phyloP scores from a whole-genome alignment of 2,329 filamentous ascomycete genomes.

The Cadophora gregata region DNA sequence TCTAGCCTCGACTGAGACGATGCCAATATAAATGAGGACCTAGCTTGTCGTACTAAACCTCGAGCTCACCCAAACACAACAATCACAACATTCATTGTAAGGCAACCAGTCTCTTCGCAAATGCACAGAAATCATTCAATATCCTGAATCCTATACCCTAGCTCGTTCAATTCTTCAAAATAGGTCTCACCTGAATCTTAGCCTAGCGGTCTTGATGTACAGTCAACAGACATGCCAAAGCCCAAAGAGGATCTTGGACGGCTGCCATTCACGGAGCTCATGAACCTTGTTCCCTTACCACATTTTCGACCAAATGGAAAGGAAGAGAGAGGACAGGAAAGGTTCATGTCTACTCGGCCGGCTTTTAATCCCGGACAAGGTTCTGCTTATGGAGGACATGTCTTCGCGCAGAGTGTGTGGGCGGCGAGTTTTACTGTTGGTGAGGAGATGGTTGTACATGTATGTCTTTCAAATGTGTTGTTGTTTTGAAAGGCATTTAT shows the following conservation, averaged over 20 bases:
- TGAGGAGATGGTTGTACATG: slow-evolving; percentile 49
- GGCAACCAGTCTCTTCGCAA: not conserved
- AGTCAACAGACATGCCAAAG: not conserved
- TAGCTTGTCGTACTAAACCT: not conserved
- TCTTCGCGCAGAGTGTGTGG: slow-evolving; percentile 51
- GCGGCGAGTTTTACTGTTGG: slow-evolving; percentile 47
- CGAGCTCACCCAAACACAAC: not conserved
- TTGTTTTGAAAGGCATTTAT: not conserved
- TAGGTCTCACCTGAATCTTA: not conserved
- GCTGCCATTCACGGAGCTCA: slow-evolving; percentile 20
- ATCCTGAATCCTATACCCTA: not conserved
- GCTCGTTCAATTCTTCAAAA: too few relatives aligned
- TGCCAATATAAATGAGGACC: not conserved
- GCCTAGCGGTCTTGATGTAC: not conserved
- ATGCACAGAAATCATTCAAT: not conserved
- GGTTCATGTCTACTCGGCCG: slow-evolving; percentile 25
- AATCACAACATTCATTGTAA: not conserved
- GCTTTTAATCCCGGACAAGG: slow-evolving; percentile 29
- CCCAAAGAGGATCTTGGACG: not conserved
- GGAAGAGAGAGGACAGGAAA: not conserved
- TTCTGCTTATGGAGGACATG: slow-evolving; percentile 52
- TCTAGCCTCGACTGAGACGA: not conserved
- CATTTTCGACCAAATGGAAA: not conserved
- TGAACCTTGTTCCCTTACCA: slow-evolving; percentile 11
- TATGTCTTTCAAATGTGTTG: slow-evolving; percentile 39